phyloP scores from a whole-genome alignment of 176 grass and related monocot species.

The Oryza officinalis region DNA sequence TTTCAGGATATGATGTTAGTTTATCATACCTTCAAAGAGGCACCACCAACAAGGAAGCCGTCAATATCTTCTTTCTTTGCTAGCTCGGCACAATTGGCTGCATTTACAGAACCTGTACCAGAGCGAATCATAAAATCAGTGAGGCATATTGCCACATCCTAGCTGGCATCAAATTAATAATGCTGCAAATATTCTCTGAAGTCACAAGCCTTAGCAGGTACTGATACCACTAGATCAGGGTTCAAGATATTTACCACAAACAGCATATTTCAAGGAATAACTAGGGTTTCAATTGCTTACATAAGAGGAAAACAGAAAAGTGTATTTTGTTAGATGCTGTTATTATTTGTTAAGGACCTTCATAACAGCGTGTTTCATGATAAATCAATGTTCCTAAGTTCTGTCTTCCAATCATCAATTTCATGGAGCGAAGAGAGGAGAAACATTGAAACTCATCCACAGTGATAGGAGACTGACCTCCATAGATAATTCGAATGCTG shows the following conservation, averaged over 20 bases:
- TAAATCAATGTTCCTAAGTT: not conserved
- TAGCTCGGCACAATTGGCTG: conserved; percentile 78
- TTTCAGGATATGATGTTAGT: not conserved
- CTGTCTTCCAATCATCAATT: conserved; percentile 1
- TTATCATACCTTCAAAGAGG: conserved; percentile 82
- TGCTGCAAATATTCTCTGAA: not conserved
- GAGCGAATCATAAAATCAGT: not conserved
- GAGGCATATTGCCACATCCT: not conserved
- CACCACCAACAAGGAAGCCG: conserved; percentile 95
- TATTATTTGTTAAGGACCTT: not conserved
- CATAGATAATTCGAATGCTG: conserved; percentile 83
- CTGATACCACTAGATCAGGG: not conserved
- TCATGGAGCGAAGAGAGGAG: not conserved
- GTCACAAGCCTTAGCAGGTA: not conserved
- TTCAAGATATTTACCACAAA: not conserved
- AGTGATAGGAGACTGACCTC: conserved; percentile 59
- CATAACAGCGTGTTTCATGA: not conserved
- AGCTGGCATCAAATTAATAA: not conserved
- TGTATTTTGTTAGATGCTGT: not conserved
- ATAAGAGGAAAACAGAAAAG: not conserved
- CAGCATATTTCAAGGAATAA: not conserved
- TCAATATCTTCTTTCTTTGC: conserved; percentile 98
- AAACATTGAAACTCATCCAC: not conserved
- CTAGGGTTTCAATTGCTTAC: not conserved
- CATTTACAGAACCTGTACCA: conserved; percentile 85